Evolutionary conservation across 495 filamentous ascomycete species (phyloP), one percentile per base, ranked within the genome.

Genomic region (Trichoderma virens): DNA sequence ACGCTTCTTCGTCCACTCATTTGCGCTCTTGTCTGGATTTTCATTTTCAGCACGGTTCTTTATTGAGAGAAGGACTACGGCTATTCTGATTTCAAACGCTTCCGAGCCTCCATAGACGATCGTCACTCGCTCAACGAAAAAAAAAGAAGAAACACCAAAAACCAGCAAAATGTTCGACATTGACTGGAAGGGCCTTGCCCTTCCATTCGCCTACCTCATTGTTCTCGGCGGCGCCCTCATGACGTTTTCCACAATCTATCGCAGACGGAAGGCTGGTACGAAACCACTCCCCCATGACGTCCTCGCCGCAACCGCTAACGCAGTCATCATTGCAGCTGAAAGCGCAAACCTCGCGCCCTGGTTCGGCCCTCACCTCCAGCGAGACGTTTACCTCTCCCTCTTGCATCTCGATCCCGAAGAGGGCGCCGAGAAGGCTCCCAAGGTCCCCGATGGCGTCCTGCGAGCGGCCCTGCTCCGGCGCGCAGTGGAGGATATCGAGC

Each of bases 311-410:
- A 39, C 31, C 34, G n/a, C 47, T 65, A 75, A 61, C 59, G 18
- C 20, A 38, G 5, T 35, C 31, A 38, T 69, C 51, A 28, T 11
- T 20, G 66, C 66, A 91, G 89, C 80, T 66, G 85, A 90, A 77
- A 87, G 89, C 65, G 86, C 88, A 35, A 88, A 89, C 64, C 82
- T 98, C 47, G 91, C 87, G 66, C 90, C 93, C 73, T 98, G 93
- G 93, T 98, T 98, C 75, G 85, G 85, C 20, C 80, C 90, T 38
- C 93, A 98, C 73, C 78, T 93, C 41, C 89, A 93, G 74, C 90
- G 93, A 69, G 91, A 98, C 74, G 87, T 98, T 70, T 98, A 98
- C 79, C 85, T 95, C 65, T 90, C 91, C 32, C 87, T 98, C 39
- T 80, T 97, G 8, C 93, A 98, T 74, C 82, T 92, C 69, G 90